Evolutionary conservation across 2,329 filamentous ascomycete species (phyloP).

Genomic region (Aspergillus fumigatus): DNA sequence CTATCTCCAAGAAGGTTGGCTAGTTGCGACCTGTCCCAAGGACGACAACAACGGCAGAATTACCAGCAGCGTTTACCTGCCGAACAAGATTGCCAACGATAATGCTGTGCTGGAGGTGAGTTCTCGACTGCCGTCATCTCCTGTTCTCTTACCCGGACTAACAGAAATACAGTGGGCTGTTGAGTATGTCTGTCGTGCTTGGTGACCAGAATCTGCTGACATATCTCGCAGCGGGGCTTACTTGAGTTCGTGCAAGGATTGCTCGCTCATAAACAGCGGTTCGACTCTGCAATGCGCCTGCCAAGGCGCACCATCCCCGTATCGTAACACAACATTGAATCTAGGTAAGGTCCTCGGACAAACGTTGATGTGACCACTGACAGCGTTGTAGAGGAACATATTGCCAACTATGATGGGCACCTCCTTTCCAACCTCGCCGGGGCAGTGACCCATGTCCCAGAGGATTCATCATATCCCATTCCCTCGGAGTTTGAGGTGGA

Average conservation of each 20-base stretch:
- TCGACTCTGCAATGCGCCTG: not conserved
- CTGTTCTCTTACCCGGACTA: not conserved
- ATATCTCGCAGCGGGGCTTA: not conserved
- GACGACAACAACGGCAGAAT: slow-evolving; percentile 1
- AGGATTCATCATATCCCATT: slow-evolving; percentile 1
- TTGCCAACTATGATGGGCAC: slow-evolving; percentile 13
- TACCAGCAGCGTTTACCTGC: slow-evolving; percentile 11
- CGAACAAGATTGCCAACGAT: slow-evolving; percentile 2
- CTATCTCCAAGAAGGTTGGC: slow-evolving; percentile 4
- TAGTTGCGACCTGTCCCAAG: slow-evolving; percentile 9
- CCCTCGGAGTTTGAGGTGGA: slow-evolving; percentile 3
- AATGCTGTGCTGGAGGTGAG: slow-evolving; percentile 4
- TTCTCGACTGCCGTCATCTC: not conserved
- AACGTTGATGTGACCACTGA: not conserved
- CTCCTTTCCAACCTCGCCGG: slow-evolving; percentile 11
- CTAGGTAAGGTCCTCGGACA: not conserved
- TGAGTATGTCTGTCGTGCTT: not conserved
- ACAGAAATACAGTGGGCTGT: not conserved
- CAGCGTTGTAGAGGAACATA: slow-evolving; percentile 9
- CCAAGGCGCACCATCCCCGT: not conserved
- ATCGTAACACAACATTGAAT: not conserved
- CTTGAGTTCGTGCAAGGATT: not conserved
- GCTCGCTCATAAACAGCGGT: not conserved
- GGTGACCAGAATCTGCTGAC: not conserved
- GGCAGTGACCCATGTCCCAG: slow-evolving; percentile 1